A percentile compares a stretch with the other conserved stretches of the same genome.
phyloP scores from a whole-genome alignment of 23 red algal genomes.

The Gracilaria gracilis region DNA sequence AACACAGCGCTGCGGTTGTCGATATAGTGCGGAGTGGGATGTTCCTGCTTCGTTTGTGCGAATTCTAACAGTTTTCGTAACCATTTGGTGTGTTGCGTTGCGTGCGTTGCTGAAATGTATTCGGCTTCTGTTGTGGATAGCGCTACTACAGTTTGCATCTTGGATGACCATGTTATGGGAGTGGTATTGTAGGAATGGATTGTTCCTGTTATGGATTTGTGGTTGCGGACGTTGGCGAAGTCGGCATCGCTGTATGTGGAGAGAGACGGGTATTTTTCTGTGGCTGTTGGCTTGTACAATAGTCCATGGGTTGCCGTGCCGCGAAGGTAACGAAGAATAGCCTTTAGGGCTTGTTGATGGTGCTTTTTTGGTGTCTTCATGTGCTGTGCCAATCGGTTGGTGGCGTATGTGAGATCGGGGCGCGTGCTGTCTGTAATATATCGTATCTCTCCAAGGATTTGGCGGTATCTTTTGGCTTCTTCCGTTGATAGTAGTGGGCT shows the following conservation, averaged over 20 bases:
- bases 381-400: neutral
- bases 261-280: neutral
- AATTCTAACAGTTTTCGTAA: neutral
- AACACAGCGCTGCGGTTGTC: neutral
- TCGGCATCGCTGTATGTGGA: slow-evolving; percentile 18
- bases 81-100: slow-evolving; percentile 15
- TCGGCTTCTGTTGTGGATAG: slow-evolving; percentile 22
- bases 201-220: slow-evolving; percentile 17
- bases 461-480: neutral
- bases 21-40: slow-evolving; percentile 10
- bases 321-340: neutral
- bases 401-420: neutral
- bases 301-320: too few species aligned
- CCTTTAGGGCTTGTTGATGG: neutral
- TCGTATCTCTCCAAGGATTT: slow-evolving; percentile 2
- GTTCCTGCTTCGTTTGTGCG: neutral
- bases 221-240: neutral
- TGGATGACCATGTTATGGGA: neutral
- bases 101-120: neutral
- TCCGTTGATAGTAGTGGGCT: neutral
- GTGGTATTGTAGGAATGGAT: neutral
- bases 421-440: slow-evolving; percentile 13
- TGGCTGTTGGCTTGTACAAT: too few species aligned
- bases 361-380: neutral
- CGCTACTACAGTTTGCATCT: neutral